phyloP scores from a whole-genome alignment of 2,329 filamentous ascomycete genomes.

The Dothideomycetes sp. region DNA sequence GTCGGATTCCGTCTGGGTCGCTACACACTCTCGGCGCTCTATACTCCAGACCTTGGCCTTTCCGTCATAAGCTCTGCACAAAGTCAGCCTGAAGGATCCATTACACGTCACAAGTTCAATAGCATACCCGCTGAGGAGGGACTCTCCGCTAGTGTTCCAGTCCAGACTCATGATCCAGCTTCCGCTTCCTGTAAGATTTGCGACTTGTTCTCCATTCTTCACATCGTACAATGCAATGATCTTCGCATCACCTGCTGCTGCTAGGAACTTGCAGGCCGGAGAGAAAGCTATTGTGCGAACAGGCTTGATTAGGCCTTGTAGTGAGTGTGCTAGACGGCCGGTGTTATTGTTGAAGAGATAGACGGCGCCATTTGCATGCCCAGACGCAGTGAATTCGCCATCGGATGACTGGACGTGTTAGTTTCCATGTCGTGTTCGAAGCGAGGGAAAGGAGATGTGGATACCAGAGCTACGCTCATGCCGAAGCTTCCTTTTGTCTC shows the following conservation, averaged over 20 bases:
- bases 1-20: constrained; percentile 85
- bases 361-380: constrained; percentile 82
- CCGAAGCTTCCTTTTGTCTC: constrained; percentile 92
- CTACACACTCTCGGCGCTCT: constrained; percentile 72
- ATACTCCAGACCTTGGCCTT: constrained; percentile 96
- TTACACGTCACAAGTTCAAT: too few relatives aligned
- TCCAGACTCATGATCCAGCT: constrained; percentile 87
- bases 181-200: constrained; percentile 66
- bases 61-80: constrained; percentile 62
- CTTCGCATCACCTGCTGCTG: constrained; percentile 78
- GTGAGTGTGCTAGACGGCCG: constrained; percentile 71
- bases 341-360: constrained; percentile 95
- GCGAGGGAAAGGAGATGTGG: constrained; percentile 8
- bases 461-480: constrained; percentile 68
- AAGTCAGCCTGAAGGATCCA: constrained; percentile 1
- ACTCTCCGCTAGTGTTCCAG: constrained; percentile 90
- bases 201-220: constrained; percentile 81
- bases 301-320: constrained; percentile 81
- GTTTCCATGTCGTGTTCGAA: background rate
- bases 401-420: constrained; percentile 45
- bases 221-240: constrained; percentile 91
- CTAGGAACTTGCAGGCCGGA: constrained; percentile 70
- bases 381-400: constrained; percentile 77
- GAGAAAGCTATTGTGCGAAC: constrained; percentile 82
- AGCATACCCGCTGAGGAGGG: constrained; percentile 64